Evolutionary conservation across 2,329 filamentous ascomycete species (phyloP).

Genomic region (Monosporascus sp.): DNA sequence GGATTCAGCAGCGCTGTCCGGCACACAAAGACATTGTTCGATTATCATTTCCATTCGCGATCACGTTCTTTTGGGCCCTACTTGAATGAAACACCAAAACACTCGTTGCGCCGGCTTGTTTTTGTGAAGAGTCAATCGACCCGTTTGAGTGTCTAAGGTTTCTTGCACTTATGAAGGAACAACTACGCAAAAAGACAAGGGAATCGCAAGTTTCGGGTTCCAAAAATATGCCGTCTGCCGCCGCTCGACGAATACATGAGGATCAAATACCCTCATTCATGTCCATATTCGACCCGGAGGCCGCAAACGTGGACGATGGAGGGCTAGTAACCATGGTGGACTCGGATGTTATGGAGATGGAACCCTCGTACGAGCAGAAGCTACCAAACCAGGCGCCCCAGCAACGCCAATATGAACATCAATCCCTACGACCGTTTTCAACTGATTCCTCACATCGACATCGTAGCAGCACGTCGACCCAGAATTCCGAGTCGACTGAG

Average conservation of each 20-base stretch:
- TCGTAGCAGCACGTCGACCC: constrained; percentile 71
- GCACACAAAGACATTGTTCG: constrained; percentile 15
- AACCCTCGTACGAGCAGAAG: constrained; percentile 29
- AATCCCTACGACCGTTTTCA: constrained; percentile 35
- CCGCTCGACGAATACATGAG: constrained; percentile 57
- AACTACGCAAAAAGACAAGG: not conserved
- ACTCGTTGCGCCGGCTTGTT: not conserved
- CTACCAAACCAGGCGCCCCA: constrained; percentile 22
- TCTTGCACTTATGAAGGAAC: not conserved
- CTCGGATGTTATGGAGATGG: constrained; percentile 45
- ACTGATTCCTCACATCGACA: constrained; percentile 58
- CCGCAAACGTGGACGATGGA: constrained; percentile 47
- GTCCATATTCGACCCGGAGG: constrained; percentile 66
- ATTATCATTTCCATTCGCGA: constrained; percentile 10
- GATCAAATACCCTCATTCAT: constrained; percentile 71
- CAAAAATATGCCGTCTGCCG: constrained; percentile 55
- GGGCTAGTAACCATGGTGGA: constrained; percentile 50
- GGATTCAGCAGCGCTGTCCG: constrained; percentile 53
- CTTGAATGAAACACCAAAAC: constrained; percentile 11
- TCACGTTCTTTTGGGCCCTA: constrained; percentile 18
- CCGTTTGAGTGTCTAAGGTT: not conserved
- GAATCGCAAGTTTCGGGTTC: constrained; percentile 1
- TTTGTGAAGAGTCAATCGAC: constrained; percentile 1
- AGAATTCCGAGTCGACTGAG: constrained; percentile 77
- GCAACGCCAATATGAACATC: constrained; percentile 31